Percentiles rank a stretch among this genome's conserved stretches.
Evolutionary conservation across 2,329 filamentous ascomycete genomes (phyloP).

Genomic region (Pestalotiopsis fici): DNA sequence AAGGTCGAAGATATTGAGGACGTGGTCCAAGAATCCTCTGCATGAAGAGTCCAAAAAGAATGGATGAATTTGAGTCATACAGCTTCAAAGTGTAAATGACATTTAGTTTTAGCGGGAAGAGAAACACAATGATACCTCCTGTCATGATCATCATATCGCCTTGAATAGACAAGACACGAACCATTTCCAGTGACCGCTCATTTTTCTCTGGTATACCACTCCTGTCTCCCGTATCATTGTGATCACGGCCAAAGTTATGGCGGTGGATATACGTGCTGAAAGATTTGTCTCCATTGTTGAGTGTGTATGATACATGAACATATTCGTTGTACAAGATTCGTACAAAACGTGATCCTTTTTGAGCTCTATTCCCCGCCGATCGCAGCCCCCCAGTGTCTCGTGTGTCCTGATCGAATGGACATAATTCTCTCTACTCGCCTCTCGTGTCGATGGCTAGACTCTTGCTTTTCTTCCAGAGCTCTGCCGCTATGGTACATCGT

Average conservation of each 20-base stretch:
- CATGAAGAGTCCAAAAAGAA: constrained; percentile 6
- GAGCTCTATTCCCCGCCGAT: neutral
- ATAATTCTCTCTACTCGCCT: neutral
- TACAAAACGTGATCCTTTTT: neutral
- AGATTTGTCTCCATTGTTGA: neutral
- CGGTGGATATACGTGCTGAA: neutral
- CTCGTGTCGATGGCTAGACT: neutral
- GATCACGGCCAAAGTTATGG: neutral
- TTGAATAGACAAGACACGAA: neutral
- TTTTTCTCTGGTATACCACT: too few species aligned
- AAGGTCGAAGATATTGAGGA: constrained; percentile 29
- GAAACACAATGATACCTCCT: neutral
- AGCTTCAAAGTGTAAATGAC: neutral
- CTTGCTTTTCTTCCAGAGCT: neutral
- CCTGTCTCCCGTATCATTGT: neutral
- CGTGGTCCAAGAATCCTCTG: constrained; percentile 17
- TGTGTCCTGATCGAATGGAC: neutral
- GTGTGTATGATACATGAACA: neutral
- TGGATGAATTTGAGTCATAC: constrained; percentile 3
- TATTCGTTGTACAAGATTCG: constrained; percentile 1
- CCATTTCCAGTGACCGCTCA: too few species aligned
- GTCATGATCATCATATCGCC: neutral
- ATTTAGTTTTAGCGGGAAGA: neutral
- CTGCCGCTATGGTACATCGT: neutral
- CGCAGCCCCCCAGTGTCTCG: neutral